A percentile compares a stretch with the other conserved stretches of the same genome.
Conservation (phyloP, 2,329 filamentous ascomycete genomes). For the Phyllosticta ampelicida region DNA sequence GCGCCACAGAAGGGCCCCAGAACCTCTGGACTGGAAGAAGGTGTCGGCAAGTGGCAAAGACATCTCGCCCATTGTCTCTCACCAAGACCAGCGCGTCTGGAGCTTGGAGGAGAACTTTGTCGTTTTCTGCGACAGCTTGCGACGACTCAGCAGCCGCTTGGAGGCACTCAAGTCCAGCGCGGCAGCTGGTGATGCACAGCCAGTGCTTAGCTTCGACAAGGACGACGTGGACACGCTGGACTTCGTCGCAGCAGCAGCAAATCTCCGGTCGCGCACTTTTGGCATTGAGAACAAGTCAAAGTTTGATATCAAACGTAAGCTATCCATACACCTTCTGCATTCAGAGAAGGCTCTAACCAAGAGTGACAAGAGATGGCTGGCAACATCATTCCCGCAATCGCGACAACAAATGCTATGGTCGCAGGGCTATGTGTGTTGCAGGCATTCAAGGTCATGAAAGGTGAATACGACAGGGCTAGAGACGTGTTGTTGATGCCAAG, state of each 20-base stretch:
- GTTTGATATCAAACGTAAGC: slow-evolving; percentile 76
- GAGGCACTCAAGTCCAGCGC: slow-evolving; percentile 49
- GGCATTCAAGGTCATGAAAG: slow-evolving; percentile 77
- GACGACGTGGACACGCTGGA: slow-evolving; percentile 92
- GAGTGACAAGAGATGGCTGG: slow-evolving; percentile 73
- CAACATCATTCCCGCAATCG: slow-evolving; percentile 97
- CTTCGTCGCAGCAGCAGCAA: slow-evolving; percentile 84
- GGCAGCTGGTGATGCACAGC: slow-evolving; percentile 36
- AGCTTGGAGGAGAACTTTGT: slow-evolving; percentile 70
- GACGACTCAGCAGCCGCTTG: slow-evolving; percentile 64
- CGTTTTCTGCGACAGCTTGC: slow-evolving; percentile 77
- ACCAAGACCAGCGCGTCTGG: slow-evolving; percentile 69
- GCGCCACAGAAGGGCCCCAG: slow-evolving; percentile 68
- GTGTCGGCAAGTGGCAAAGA: slow-evolving; percentile 45
- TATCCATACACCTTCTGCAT: background rate
- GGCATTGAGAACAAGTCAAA: slow-evolving; percentile 79
- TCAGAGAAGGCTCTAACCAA: background rate
- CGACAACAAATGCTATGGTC: slow-evolving; percentile 94
- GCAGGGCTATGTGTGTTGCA: slow-evolving; percentile 86
- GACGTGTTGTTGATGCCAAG: slow-evolving; percentile 76
- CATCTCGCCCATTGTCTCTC: slow-evolving; percentile 43
- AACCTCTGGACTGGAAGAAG: slow-evolving; percentile 58
- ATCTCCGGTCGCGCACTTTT: slow-evolving; percentile 81
- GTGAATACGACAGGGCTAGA: slow-evolving; percentile 59
- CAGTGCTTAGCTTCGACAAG: slow-evolving; percentile 84